Evolutionary conservation across 768 basidiomycete species (phyloP), one percentile per base, ranked within the genome.

Genomic region (Daedaleopsis nitida): DNA sequence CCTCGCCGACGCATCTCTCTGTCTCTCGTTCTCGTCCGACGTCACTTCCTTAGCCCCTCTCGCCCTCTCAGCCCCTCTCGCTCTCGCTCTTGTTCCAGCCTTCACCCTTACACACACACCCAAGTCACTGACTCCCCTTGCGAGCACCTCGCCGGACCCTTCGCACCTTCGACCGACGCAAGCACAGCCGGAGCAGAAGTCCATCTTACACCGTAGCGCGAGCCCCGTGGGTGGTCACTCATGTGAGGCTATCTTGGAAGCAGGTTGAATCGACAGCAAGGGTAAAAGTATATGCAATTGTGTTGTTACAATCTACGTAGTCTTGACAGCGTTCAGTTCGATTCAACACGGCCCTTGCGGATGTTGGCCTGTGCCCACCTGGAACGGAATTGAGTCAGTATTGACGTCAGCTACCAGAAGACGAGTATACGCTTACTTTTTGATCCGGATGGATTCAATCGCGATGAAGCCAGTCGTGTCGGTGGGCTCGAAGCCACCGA

Each of bases 371-470:
- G 88, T 5, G 91, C 92, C 92, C 92, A 94, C 70, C 91, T 93
- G 55, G 24, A 57, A 62, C 47, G 51, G 58, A 32, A 32, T 32
- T 48, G 38, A 58, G 35, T 32, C 55, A 55, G 52, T 16, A 48
- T 42, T 37, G 16, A 45, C 12, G 14, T 11, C 43, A 9, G 16
- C 8, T 14, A 64, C 52, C 7, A 38, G 45, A 43, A 53, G 21
- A 34, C 63, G 68, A 47, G 65, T 57, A 21, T 47, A 55, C 12
- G 78, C 88, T 63, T 72, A 96, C 88, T 97, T 95, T 82, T 97
- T 98, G 76, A 99, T 94, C 50, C 97, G 87, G 75, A 99, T 98
- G 35, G 93, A 93, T 75, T 97, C 93, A 66, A 99, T 98, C 71
- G 91, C 88, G 76, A 98, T 98, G 83, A 98, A 98, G 5, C 96